Base-by-base conservation (phyloP, 1,284 basidiomycete species). In the Sporisorium exsertum region DNA sequence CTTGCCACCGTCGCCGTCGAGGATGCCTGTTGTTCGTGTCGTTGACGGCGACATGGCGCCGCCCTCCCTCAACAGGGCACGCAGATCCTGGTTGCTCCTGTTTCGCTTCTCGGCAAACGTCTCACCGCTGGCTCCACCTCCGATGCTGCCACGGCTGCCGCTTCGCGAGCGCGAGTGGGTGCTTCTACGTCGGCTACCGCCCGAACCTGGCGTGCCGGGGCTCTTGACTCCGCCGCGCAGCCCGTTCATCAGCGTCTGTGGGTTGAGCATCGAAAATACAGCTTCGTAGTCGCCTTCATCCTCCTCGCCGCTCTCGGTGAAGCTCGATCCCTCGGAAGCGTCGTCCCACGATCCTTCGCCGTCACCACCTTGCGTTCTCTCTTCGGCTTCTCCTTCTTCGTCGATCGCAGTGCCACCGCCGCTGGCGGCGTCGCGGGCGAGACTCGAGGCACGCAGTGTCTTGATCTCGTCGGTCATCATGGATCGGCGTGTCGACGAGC, bases 261-360 rank as follows among this genome's bases (percentile, higher is more conserved):
- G 70, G 46, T 74, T 79, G 53, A 83, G 69, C 77, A 83, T 81
- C 51, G 79, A 72, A 49, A 83, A 83, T 43, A 83, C 73, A 20
- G 80, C 79, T 47, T 83, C 81, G 64, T 83, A 83, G 53, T 83
- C 81, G 22, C 80, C 80, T 45, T 82, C 81, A 29, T 83, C 81
- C 57, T 81, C 80, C 51, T 77, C 79, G 40, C 61, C 72, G 35
- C 69, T 68, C 42, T 71, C 71, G 8, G 62, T 68, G 27, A 46
- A 71, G 58, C 66, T 68, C 45, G 65, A 72, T 16, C 65, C 73
- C 12, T 72, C 72, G 12, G 75, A 72, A 5, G 43, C 68, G 13
- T 75, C 68, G 22, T 65, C 74, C 40, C 58, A 76, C 24, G 64
- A 62, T 24, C 63, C 72, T 20, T 79, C 74, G 13, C 58, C 70